A percentile compares a stretch with the other conserved stretches of the same genome.
These are phyloP conservation scores for Sanguinoderma infundibulare DNA, from an alignment of 1,284 basidiomycete genomes.

Conservation along the genomic window DNA sequence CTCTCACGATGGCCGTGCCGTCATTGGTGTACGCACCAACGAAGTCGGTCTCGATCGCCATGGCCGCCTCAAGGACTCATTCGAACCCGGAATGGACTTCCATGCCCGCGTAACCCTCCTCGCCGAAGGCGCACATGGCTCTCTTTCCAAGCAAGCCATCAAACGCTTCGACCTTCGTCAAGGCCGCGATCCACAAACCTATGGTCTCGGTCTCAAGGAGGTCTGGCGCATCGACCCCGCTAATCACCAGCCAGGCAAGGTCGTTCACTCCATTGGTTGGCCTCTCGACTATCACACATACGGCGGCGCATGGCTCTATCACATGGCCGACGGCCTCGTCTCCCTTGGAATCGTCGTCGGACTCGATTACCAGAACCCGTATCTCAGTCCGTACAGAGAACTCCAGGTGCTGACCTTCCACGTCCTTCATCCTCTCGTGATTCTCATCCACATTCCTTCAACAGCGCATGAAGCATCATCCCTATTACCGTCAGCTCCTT, in stretches of 20 bases:
- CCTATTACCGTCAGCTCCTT: constrained; percentile 85
- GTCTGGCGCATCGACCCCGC: constrained; percentile 91
- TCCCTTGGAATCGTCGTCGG: constrained; percentile 93
- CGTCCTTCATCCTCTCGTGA: constrained; percentile 6
- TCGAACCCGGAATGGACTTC: constrained; percentile 98
- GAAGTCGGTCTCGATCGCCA: constrained; percentile 92
- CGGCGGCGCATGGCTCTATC: constrained; percentile 95
- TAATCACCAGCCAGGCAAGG: constrained; percentile 83
- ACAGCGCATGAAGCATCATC: constrained; percentile 98
- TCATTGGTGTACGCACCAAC: constrained; percentile 91
- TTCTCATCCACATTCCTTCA: neutral
- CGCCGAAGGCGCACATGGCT: constrained; percentile 96
- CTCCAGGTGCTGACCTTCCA: constrained; percentile 72
- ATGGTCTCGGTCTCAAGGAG: constrained; percentile 96
- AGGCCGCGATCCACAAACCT: constrained; percentile 92
- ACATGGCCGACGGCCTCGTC: constrained; percentile 94
- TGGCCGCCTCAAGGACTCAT: constrained; percentile 83
- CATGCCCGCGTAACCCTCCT: constrained; percentile 93
- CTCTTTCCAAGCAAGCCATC: constrained; percentile 84
- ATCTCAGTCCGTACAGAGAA: constrained; percentile 91
- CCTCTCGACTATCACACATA: constrained; percentile 88
- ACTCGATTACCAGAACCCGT: constrained; percentile 95
- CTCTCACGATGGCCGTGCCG: constrained; percentile 65
- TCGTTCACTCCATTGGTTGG: constrained; percentile 95
- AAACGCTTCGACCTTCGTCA: constrained; percentile 78